Evolutionary conservation across 2,329 filamentous ascomycete species (phyloP), one percentile per base, ranked within the genome.

Genomic region (Fusarium buharicum): DNA sequence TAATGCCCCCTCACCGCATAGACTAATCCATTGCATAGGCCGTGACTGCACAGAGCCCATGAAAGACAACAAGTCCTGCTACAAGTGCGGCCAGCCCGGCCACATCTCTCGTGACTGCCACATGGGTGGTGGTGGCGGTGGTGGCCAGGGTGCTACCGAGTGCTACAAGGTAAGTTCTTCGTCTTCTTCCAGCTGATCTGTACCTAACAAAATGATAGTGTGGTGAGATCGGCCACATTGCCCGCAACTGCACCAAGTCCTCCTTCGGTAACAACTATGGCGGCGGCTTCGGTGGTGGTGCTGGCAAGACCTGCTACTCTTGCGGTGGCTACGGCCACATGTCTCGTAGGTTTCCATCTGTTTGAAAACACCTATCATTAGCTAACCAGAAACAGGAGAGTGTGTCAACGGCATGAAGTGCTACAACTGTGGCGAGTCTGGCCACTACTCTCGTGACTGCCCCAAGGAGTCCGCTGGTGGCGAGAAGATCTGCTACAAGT

Each of bases 401-500:
- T 99, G 95, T 82, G 96, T 94, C 72, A 96, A 98, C 79, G 95
- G 95, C 74, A 94, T 96, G 85, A 98, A 98, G 86, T 99, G 95
- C 90, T 99, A 98, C 89, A 97, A 97, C 88, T 98, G 95, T 71
- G 86, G 86, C 74, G 93, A 97, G 83, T 90, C 94, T 71, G 94
- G 95, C 63, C 94, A 98, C 81, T 88, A 97, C 78, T 96, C 91
- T 68, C 91, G 94, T 68, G 95, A 99, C 80, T 99, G 95, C 86
- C 90, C 93, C 72, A 93, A 94, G 77, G 94, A 97, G 81, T 91
- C 91, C 58, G 86, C 88, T 70, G 86, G 87, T 69, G 86, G 89
- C 74, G 94, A 98, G 86, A 94, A 96, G 78, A 93, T 97, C 77
- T 99, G 95, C 90, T 99, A 99, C 87, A 96, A 96, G 85, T 98